Conservation (phyloP, 2,329 filamentous ascomycete species). For the Colletotrichum sp. region DNA sequence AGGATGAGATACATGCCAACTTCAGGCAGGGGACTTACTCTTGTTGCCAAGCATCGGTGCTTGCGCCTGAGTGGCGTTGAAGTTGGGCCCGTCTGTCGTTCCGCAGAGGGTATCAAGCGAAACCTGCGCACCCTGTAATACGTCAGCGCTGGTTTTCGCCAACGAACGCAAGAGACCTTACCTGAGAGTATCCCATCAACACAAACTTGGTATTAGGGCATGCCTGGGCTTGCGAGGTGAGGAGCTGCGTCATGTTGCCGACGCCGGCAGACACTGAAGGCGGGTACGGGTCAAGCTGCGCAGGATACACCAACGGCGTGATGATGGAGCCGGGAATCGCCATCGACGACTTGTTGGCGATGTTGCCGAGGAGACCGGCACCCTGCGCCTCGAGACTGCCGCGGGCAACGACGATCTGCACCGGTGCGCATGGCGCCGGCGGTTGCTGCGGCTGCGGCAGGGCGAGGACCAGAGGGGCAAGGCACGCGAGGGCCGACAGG, state of each 20-base stretch:
- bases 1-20: neutral
- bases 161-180: neutral
- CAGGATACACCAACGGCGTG: conserved; percentile 43
- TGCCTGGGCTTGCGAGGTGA: conserved; percentile 34
- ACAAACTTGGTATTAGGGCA: conserved; percentile 45
- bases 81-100: conserved; percentile 27
- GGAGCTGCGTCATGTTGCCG: conserved; percentile 31
- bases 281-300: conserved; percentile 36
- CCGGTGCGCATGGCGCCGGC: conserved; percentile 4
- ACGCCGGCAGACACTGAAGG: conserved; percentile 39
- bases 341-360: conserved; percentile 35
- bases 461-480: neutral
- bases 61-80: conserved; percentile 28
- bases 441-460: neutral
- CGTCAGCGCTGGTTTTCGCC: neutral
- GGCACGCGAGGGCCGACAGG: conserved; percentile 6
- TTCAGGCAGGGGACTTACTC: conserved; percentile 28
- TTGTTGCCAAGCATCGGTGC: conserved; percentile 32
- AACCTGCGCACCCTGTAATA: conserved; percentile 41
- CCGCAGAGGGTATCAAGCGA: conserved; percentile 44
- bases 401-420: conserved; percentile 45
- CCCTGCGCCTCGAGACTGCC: conserved; percentile 41
- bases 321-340: conserved; percentile 38
- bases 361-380: conserved; percentile 35
- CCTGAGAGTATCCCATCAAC: conserved; percentile 48